Percentiles rank a stretch among this genome's conserved stretches.
phyloP scores from a whole-genome alignment of 768 basidiomycete species.

The Mycena venus region DNA sequence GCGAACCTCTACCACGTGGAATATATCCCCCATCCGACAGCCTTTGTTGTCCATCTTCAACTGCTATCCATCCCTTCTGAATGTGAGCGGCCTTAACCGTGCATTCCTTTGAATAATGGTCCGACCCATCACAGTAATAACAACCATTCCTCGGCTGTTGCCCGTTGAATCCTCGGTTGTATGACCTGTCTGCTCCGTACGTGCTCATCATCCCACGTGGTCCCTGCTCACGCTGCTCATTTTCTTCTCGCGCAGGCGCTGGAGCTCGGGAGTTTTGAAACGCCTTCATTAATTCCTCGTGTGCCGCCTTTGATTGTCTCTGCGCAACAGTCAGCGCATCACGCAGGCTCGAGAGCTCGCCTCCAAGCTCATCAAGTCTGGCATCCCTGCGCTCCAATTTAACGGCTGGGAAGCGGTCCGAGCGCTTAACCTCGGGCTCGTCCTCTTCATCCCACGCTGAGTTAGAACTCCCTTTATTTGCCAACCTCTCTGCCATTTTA shows the following conservation, averaged over 20 bases:
- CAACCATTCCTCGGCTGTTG: background rate
- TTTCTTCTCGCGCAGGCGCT: background rate
- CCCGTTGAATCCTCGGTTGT: background rate
- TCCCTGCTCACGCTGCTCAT: background rate
- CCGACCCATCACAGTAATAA: constrained; percentile 14
- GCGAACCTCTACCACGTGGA: background rate
- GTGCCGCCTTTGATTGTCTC: too few species aligned
- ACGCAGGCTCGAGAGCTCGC: background rate
- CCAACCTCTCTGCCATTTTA: constrained; percentile 10
- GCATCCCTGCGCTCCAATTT: constrained; percentile 1
- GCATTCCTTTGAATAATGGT: background rate
- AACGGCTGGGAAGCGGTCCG: background rate
- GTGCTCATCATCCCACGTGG: background rate
- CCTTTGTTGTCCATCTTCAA: background rate
- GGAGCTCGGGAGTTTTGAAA: background rate
- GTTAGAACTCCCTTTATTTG: background rate
- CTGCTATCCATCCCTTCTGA: background rate
- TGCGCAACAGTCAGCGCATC: background rate
- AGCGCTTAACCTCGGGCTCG: background rate
- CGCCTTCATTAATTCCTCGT: too few species aligned
- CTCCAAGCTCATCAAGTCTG: background rate
- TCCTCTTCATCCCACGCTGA: background rate
- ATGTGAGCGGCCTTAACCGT: background rate
- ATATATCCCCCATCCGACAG: background rate
- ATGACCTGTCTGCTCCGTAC: background rate